Evolutionary conservation across 2,329 filamentous ascomycete genomes (phyloP), one percentile per base, ranked within the genome.

Genomic region (Trichoderma atroviride): DNA sequence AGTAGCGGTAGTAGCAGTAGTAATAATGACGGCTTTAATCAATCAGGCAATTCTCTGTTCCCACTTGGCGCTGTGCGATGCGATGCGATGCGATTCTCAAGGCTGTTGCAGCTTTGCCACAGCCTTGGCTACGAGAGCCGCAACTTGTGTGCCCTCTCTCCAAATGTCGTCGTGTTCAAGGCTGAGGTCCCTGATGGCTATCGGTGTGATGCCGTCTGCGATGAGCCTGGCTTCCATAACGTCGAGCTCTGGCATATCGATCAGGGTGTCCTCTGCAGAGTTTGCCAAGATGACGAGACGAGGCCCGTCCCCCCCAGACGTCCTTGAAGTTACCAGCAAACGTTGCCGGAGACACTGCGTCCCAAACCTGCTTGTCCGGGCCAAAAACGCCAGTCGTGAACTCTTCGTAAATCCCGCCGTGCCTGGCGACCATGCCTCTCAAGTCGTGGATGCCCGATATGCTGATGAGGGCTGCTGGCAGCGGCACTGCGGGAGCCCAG

Each of bases 391-490:
- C 83, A 3, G 78, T 74, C 24, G 91, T 81, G 71, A 93, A 89
- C 4, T 82, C 82, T 6, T 79, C 76, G 76, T 93, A 93, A 5
- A 59, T 22, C 6, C 80, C 81, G 22, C 75, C 76, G 43, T 85
- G 81, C 9, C 84, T 81, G 58, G 81, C 77, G 31, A 83, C 80
- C 24, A 92, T 78, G 0, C 83, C 83, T 9, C 82, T 82, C 11
- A 93, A 78, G 74, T 91, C 87, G 77, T 92, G 92, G 27, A 93
- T 87, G 0, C 91, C 91, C 68, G 86, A 86, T 24, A 91, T 78
- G 40, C 88, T 85, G 5, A 92, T 76, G n/a, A 92, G 78, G 4
- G 84, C 86, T 3, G 79, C 74, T 0, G 88, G 88, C 22, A 82
- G 75, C 6, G 77, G 78, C 4, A 81, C 75, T 10, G 78, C 69